These are phyloP conservation scores for Penicillium longicatenatum DNA, from an alignment of 495 filamentous ascomycete species.

Conservation along the genomic window DNA sequence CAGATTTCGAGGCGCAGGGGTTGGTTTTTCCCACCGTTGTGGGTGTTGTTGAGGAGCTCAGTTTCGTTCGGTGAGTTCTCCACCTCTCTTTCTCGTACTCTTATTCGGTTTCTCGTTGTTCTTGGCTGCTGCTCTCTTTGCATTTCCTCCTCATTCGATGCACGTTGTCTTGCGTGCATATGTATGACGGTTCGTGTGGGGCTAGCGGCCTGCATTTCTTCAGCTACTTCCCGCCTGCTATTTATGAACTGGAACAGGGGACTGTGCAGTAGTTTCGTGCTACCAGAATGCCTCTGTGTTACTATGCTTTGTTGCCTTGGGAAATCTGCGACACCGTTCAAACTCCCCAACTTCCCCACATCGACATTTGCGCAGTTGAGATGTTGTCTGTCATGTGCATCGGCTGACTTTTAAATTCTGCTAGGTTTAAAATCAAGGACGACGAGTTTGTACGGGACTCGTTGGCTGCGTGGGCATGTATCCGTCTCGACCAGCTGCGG, in stretches of 20 bases:
- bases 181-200: not conserved
- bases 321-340: not conserved
- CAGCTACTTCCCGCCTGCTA: not conserved
- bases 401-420: constrained; percentile 17
- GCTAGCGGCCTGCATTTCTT: constrained; percentile 4
- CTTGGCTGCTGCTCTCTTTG: not conserved
- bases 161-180: not conserved
- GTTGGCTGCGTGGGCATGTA: constrained; percentile 84
- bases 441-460: constrained; percentile 75
- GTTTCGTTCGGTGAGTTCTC: constrained; percentile 70
- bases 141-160: not conserved
- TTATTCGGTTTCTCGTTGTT: not conserved
- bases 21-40: constrained; percentile 61
- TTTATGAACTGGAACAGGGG: not conserved
- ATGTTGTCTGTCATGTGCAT: not conserved
- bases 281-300: not conserved
- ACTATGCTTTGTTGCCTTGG: not conserved
- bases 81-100: constrained; percentile 7
- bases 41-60: constrained; percentile 73
- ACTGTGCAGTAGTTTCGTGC: not conserved
- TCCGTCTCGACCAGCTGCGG: constrained; percentile 76
- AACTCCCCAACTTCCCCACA: not conserved
- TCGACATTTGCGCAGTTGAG: not conserved
- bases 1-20: constrained; percentile 69
- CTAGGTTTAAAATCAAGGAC: constrained; percentile 84